Evolutionary conservation across 192 early-diverging fungal species (phyloP).

Genomic region (Chytriomyces confervae): DNA sequence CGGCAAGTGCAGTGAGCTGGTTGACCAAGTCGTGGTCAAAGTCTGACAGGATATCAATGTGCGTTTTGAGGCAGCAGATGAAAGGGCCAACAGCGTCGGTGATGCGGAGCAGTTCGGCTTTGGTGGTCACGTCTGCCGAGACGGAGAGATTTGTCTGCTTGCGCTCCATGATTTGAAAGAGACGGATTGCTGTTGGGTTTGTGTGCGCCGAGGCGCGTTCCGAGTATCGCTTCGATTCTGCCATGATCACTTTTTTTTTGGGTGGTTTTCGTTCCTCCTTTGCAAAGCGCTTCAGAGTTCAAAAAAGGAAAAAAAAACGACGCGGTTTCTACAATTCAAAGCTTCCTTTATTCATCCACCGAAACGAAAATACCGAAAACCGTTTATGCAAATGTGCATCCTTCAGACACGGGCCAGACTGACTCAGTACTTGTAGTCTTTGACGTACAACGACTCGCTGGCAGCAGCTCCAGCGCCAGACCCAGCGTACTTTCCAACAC

Average conservation of each 20-base stretch:
- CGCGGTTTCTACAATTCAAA: too few relatives aligned
- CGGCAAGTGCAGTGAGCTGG: conserved; percentile 73
- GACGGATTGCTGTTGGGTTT: conserved; percentile 76
- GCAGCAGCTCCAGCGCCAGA: conserved; percentile 29
- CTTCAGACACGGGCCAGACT: too few relatives aligned
- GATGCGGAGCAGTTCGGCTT: conserved; percentile 84
- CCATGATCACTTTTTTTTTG: too few relatives aligned
- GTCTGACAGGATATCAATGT: conserved; percentile 92
- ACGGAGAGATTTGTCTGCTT: conserved; percentile 92
- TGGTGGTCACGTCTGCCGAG: conserved; percentile 88
- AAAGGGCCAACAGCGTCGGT: conserved; percentile 91
- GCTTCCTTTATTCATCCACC: too few relatives aligned
- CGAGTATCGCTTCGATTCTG: conserved; percentile 54
- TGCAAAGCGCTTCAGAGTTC: too few relatives aligned
- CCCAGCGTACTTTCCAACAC: conserved; percentile 41
- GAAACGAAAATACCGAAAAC: too few relatives aligned
- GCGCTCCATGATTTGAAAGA: conserved; percentile 83
- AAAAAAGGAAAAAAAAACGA: too few relatives aligned
- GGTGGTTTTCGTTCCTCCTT: too few relatives aligned
- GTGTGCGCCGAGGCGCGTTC: conserved; percentile 70
- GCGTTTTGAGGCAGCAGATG: conserved; percentile 97
- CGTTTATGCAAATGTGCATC: too few relatives aligned
- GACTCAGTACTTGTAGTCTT: conserved; percentile 52
- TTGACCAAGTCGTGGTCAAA: conserved; percentile 86
- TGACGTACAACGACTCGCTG: conserved; percentile 46